Conservation (phyloP, 768 basidiomycete genomes). For the Cyathus striatus region DNA sequence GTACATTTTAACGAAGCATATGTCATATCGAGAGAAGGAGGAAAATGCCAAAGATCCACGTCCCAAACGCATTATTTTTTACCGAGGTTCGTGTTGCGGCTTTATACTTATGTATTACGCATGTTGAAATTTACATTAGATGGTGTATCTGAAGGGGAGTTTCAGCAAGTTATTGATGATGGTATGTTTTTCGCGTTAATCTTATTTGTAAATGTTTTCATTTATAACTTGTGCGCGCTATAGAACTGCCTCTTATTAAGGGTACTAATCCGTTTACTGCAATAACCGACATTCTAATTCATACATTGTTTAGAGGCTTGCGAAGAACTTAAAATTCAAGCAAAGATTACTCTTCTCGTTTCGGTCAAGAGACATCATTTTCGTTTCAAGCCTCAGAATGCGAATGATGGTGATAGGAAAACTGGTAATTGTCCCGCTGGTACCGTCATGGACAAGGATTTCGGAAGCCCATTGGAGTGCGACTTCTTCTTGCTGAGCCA, state of each 20-base stretch:
- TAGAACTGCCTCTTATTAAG: constrained; percentile 56
- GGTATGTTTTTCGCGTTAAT: constrained; percentile 30
- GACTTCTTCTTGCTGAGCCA: constrained; percentile 81
- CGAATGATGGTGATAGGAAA: constrained; percentile 45
- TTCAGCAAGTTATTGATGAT: constrained; percentile 44
- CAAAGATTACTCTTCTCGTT: constrained; percentile 72
- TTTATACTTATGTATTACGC: constrained; percentile 3
- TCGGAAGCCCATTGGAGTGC: constrained; percentile 67
- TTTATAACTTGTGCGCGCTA: constrained; percentile 2
- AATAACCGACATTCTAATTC: not conserved
- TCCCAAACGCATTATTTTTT: constrained; percentile 67
- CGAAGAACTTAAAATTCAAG: constrained; percentile 41
- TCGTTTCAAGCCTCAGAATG: constrained; percentile 25
- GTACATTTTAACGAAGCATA: constrained; percentile 51
- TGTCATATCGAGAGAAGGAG: constrained; percentile 38
- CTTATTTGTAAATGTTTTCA: not conserved
- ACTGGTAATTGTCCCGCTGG: constrained; percentile 75
- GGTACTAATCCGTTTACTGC: constrained; percentile 25
- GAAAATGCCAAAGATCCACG: constrained; percentile 37
- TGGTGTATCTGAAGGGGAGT: constrained; percentile 47
- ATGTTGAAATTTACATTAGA: constrained; percentile 18
- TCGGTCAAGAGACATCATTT: constrained; percentile 77
- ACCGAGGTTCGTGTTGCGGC: constrained; percentile 42
- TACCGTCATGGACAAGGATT: constrained; percentile 69
- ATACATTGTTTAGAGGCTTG: constrained; percentile 56